Evolutionary conservation across 345 rosid genomes (phyloP), one percentile per base, ranked within the genome.

Genomic region (Syzygium grande): DNA sequence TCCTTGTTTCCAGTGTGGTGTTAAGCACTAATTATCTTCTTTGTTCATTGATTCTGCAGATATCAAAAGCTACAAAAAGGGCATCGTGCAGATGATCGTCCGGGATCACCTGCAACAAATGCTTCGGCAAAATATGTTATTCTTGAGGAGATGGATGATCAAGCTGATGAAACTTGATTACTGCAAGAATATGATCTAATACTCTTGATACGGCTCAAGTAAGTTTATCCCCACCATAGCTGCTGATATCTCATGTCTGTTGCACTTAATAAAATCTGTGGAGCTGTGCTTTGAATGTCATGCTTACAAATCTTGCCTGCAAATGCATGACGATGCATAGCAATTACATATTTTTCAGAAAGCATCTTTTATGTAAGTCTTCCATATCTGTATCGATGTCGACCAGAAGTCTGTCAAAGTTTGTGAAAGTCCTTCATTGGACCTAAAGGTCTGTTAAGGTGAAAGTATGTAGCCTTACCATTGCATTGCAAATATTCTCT

Each of bases 101-200:
- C 19, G 2, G 88, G 88, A 84, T 85, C 89, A 11, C 86, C 90
- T 14, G 41, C 87, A n/a, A 86, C 89, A 73, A 92, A 87, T 85
- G 90, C 86, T 89, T 89, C 93, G 53, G 94, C 94, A 1, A 96
- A 94, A 90, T 98, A 98, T 91, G 98, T 95, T 88, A 98, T 96
- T 89, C 96, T 97, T 51, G 98, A 97, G 91, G 98, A 96, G 92
- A 90, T 91, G 92, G 96, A 96, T 87, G 99, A 94, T 91, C 92
- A 87, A 86, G 99, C 94, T 29, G 91, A 93, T 87, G 89, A 43
- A 30, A 87, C 87, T 83, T 93, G 92, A 94, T 68, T 22, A 63
- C 89, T n/a, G 34, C 86, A 84, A 49, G 80, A 73, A 73, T 73
- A 73, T 38, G 80, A 73, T 73, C 80, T 6, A 53, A 34, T 10